These are phyloP conservation scores for Colletotrichum cuscutae DNA, from an alignment of 2,329 filamentous ascomycete species.

Conservation along the genomic window DNA sequence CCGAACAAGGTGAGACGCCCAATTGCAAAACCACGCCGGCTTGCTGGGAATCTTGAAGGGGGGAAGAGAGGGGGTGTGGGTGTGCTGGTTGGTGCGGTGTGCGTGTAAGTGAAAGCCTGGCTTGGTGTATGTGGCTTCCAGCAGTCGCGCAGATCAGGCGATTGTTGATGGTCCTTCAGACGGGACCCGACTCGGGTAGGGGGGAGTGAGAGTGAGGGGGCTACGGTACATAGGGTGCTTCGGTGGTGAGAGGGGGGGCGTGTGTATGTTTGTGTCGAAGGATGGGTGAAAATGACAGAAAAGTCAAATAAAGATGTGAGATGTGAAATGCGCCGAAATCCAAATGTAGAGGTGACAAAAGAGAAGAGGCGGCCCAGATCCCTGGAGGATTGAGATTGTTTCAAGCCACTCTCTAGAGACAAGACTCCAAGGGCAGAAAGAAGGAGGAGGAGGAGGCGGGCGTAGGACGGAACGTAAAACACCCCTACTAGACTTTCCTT, in stretches of 20 bases:
- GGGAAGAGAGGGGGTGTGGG: not conserved
- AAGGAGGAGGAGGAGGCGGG: not conserved
- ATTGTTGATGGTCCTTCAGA: slow-evolving; percentile 13
- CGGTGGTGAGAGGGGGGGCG: not conserved
- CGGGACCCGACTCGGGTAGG: slow-evolving; percentile 4
- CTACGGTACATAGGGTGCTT: not conserved
- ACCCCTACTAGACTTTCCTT: slow-evolving; percentile 15
- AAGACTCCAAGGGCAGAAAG: not conserved
- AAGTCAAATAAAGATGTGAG: not conserved
- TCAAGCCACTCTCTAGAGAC: not conserved
- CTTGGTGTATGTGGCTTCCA: not conserved
- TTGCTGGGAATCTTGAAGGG: not conserved
- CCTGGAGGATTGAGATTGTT: slow-evolving; percentile 7
- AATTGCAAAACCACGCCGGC: not conserved
- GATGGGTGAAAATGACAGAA: slow-evolving; percentile 1
- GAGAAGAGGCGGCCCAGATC: slow-evolving; percentile 17
- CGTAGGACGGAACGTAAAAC: not conserved
- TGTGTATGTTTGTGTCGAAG: not conserved
- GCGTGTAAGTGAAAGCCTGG: not conserved
- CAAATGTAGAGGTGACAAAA: not conserved
- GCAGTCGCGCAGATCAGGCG: slow-evolving; percentile 16
- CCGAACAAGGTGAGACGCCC: slow-evolving; percentile 20
- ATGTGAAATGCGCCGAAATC: slow-evolving; percentile 10
- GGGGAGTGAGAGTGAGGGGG: not conserved
- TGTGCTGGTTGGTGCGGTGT: not conserved